These are phyloP conservation scores for Fusarium begoniae DNA, from an alignment of 2,329 filamentous ascomycete genomes.

Conservation along the genomic window DNA sequence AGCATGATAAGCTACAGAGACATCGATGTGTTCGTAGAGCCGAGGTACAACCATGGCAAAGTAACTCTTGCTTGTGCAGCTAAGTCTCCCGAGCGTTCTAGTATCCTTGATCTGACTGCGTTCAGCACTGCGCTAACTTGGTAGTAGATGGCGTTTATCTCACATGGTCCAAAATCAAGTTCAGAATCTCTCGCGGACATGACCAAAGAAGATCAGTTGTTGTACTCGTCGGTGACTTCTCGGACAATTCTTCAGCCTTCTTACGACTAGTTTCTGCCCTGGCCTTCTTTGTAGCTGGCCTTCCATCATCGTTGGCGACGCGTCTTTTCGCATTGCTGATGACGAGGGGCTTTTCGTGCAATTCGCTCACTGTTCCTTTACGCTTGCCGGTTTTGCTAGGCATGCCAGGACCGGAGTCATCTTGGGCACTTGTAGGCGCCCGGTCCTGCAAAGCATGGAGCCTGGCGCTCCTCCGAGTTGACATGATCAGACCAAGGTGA, in stretches of 20 bases:
- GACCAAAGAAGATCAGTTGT: neutral
- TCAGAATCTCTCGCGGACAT: conserved; percentile 25
- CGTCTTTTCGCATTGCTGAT: neutral
- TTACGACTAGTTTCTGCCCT: neutral
- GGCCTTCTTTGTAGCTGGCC: neutral
- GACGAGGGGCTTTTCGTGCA: neutral
- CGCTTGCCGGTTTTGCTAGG: neutral
- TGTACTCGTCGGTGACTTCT: neutral
- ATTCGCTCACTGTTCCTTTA: neutral
- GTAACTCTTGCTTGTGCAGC: conserved; percentile 29
- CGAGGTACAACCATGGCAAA: conserved; percentile 19
- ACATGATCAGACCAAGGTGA: neutral
- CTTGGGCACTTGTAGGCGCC: neutral
- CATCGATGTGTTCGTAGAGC: conserved; percentile 21
- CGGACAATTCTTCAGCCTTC: neutral
- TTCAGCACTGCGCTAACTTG: neutral
- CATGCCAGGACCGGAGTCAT: neutral
- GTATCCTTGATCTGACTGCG: neutral
- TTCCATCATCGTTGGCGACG: neutral
- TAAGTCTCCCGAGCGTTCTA: conserved; percentile 4
- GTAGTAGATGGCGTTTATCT: neutral
- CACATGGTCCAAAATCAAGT: conserved; percentile 24
- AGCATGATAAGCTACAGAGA: conserved; percentile 5
- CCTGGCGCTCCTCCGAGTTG: conserved; percentile 22
- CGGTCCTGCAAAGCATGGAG: neutral